These are phyloP conservation scores for Phallus indusiatus DNA, from an alignment of 768 basidiomycete species.

Conservation along the genomic window DNA sequence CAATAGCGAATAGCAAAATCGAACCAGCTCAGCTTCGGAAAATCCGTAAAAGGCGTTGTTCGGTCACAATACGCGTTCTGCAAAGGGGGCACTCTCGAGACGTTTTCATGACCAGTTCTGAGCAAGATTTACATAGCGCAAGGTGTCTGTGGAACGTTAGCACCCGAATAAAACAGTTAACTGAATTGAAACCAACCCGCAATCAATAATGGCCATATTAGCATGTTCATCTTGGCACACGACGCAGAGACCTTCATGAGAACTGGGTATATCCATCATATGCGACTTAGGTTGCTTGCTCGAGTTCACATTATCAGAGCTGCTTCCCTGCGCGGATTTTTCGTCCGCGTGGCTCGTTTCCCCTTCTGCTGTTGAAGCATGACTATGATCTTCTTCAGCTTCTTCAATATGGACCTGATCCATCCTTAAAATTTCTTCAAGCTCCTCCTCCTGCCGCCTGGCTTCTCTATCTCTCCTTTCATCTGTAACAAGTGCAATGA, in stretches of 20 bases:
- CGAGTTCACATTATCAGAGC: constrained; percentile 11
- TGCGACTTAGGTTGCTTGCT: constrained; percentile 27
- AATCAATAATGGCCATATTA: constrained; percentile 88
- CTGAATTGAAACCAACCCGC: constrained; percentile 53
- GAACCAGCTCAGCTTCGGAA: constrained; percentile 39
- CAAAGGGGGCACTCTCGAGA: constrained; percentile 87
- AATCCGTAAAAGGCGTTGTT: constrained; percentile 70
- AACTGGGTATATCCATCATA: constrained; percentile 24
- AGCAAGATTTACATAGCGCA: constrained; percentile 67
- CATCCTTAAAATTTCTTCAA: constrained; percentile 34
- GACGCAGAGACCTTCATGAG: constrained; percentile 66
- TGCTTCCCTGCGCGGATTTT: neutral
- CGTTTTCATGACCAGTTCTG: constrained; percentile 68
- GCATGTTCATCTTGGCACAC: constrained; percentile 94
- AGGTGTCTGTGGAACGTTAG: constrained; percentile 46
- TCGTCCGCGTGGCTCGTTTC: constrained; percentile 14
- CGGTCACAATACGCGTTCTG: constrained; percentile 79
- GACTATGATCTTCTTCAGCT: constrained; percentile 16
- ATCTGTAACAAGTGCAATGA: constrained; percentile 51
- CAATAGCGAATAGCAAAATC: neutral
- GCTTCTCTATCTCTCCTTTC: constrained; percentile 48
- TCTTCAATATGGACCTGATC: constrained; percentile 15
- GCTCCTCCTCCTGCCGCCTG: constrained; percentile 28
- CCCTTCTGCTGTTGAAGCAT: constrained; percentile 13
- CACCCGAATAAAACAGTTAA: neutral